Evolutionary conservation across 805 yeast species (phyloP).

Genomic region (Starmerella apis): DNA sequence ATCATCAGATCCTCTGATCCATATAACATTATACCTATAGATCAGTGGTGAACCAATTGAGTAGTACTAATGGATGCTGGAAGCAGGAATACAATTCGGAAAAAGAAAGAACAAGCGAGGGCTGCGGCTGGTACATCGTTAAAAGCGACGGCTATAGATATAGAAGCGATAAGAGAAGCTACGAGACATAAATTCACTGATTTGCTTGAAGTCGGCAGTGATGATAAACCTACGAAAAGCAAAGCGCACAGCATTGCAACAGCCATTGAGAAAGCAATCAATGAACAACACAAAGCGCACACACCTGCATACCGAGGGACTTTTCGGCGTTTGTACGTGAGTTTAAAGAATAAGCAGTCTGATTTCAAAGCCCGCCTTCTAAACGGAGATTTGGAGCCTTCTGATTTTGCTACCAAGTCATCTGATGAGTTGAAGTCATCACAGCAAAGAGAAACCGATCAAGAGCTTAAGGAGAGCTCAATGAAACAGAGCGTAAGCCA

Average conservation of each 20-base stretch:
- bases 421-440: constrained; percentile 28
- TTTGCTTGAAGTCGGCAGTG: constrained; percentile 11
- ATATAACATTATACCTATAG: too few species aligned
- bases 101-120: constrained; percentile 13
- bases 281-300: constrained; percentile 17
- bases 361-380: constrained; percentile 24
- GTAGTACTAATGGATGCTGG: constrained; percentile 5
- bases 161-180: constrained; percentile 17
- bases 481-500: constrained; percentile 27
- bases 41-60: too few species aligned
- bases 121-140: not conserved
- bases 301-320: constrained; percentile 25
- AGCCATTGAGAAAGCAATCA: constrained; percentile 26
- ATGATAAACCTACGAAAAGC: not conserved
- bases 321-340: constrained; percentile 28
- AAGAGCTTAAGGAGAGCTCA: constrained; percentile 25
- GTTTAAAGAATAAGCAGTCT: constrained; percentile 27
- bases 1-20: too few species aligned
- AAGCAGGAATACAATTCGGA: constrained; percentile 5
- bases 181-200: constrained; percentile 17
- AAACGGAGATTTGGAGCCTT: constrained; percentile 25
- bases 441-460: constrained; percentile 25
- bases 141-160: constrained; percentile 5
- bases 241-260: constrained; percentile 19
- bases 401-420: constrained; percentile 28